Percentiles rank a stretch among this genome's conserved stretches.
Evolutionary conservation across 345 rosid genomes (phyloP).

Genomic region (Gossypium sturtianum): DNA sequence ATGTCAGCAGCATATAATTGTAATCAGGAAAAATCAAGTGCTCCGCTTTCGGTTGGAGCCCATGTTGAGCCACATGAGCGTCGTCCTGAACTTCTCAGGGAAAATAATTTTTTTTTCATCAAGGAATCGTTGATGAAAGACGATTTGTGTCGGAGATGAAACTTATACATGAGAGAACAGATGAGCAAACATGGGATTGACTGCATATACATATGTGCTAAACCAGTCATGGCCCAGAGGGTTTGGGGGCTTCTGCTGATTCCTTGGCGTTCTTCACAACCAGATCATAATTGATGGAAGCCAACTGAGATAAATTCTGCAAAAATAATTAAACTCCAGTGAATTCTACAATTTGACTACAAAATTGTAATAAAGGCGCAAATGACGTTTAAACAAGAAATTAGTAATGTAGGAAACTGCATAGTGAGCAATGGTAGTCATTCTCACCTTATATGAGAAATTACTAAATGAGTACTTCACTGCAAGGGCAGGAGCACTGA

Average conservation of each 20-base stretch:
- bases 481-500: constrained; percentile 53
- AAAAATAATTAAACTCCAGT: constrained; percentile 2
- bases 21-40: not conserved
- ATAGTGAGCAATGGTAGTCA: constrained; percentile 11
- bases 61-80: not conserved
- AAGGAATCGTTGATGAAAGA: not conserved
- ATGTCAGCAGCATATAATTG: constrained; percentile 1
- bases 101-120: not conserved
- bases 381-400: not conserved
- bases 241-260: constrained; percentile 43
- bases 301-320: constrained; percentile 88
- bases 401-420: not conserved
- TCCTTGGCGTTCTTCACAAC: constrained; percentile 53
- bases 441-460: constrained; percentile 87
- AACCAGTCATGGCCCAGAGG: constrained; percentile 32
- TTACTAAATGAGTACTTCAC: constrained; percentile 90
- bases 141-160: not conserved
- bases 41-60: not conserved
- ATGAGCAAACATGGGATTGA: not conserved
- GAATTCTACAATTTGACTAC: not conserved
- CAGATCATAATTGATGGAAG: constrained; percentile 85
- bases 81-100: constrained; percentile 10
- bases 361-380: not conserved
- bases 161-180: not conserved
- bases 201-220: not conserved